Percentiles rank a stretch among this genome's conserved stretches.
Evolutionary conservation across 129 eudicot genomes (phyloP).

Genomic region (Mikania micrantha): DNA sequence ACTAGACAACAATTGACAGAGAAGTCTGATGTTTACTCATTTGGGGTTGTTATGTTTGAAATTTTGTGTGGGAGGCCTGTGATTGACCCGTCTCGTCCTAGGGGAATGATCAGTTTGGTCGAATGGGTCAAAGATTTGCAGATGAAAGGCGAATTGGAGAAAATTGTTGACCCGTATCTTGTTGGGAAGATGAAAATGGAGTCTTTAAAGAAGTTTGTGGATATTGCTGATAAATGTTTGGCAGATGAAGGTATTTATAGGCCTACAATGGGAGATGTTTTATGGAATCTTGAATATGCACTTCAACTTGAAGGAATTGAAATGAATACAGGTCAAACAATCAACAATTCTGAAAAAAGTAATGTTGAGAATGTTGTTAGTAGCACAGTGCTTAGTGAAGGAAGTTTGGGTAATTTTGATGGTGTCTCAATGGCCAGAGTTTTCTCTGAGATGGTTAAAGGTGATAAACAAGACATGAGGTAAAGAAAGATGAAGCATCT

Average conservation of each 20-base stretch:
- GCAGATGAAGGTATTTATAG: conserved; percentile 48
- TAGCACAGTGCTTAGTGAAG: conserved; percentile 28
- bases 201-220: conserved; percentile 41
- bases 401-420: conserved; percentile 51
- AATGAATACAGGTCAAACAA: conserved; percentile 1
- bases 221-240: conserved; percentile 56
- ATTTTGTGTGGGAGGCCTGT: conserved; percentile 61
- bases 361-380: conserved; percentile 30
- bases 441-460: conserved; percentile 58
- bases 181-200: conserved; percentile 39
- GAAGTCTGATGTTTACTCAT: conserved; percentile 65
- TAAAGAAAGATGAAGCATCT: background rate
- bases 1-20: conserved; percentile 54
- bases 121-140: conserved; percentile 47
- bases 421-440: conserved; percentile 63
- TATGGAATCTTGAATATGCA: conserved; percentile 52
- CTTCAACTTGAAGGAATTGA: conserved; percentile 36
- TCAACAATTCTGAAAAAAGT: background rate
- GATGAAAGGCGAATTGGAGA: conserved; percentile 34
- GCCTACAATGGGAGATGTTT: conserved; percentile 55
- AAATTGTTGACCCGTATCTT: conserved; percentile 41
- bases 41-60: conserved; percentile 72
- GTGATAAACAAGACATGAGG: conserved; percentile 44
- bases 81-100: conserved; percentile 59
- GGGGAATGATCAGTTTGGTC: conserved; percentile 58